A percentile compares a stretch with the other conserved stretches of the same genome.
These are phyloP conservation scores for Aspergillus sp. DNA, from an alignment of 2,329 filamentous ascomycete species.

Conservation along the genomic window DNA sequence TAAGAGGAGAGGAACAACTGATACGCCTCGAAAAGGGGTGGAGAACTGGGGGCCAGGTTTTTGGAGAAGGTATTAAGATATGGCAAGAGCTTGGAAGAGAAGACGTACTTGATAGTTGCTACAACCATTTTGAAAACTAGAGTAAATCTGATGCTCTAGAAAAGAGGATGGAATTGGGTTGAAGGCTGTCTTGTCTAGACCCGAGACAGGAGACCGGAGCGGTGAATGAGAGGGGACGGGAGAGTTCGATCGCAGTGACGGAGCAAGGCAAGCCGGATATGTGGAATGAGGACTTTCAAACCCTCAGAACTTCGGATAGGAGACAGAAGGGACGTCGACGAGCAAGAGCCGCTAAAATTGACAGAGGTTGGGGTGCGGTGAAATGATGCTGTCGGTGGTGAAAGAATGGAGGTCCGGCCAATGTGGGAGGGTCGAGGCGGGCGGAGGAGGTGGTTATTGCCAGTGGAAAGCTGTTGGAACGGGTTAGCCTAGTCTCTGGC, in stretches of 20 bases:
- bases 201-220: slow-evolving; percentile 15
- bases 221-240: slow-evolving; percentile 14
- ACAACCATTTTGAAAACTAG: slow-evolving; percentile 53
- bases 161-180: slow-evolving; percentile 8
- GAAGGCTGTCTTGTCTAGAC: slow-evolving; percentile 21
- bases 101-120: slow-evolving; percentile 62
- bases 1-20: slow-evolving; percentile 8
- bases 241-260: slow-evolving; percentile 6
- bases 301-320: slow-evolving; percentile 4
- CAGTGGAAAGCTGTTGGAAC: slow-evolving; percentile 16
- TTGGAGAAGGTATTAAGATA: slow-evolving; percentile 10
- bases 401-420: slow-evolving; percentile 15
- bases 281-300: slow-evolving; percentile 1
- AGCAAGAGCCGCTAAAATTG: slow-evolving; percentile 14
- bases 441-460: slow-evolving; percentile 25
- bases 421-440: slow-evolving; percentile 29
- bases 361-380: slow-evolving; percentile 10
- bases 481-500: slow-evolving; percentile 6
- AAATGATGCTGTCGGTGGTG: slow-evolving; percentile 7
- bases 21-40: slow-evolving; percentile 11
- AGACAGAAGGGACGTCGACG: slow-evolving; percentile 6
- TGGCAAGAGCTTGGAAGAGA: slow-evolving; percentile 1
- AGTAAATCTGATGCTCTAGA: slow-evolving; percentile 13
- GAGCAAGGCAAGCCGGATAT: slow-evolving; percentile 6
- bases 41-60: not conserved